Base-by-base conservation (phyloP, 352 stramenopile species). In the Pythium dissimile region DNA sequence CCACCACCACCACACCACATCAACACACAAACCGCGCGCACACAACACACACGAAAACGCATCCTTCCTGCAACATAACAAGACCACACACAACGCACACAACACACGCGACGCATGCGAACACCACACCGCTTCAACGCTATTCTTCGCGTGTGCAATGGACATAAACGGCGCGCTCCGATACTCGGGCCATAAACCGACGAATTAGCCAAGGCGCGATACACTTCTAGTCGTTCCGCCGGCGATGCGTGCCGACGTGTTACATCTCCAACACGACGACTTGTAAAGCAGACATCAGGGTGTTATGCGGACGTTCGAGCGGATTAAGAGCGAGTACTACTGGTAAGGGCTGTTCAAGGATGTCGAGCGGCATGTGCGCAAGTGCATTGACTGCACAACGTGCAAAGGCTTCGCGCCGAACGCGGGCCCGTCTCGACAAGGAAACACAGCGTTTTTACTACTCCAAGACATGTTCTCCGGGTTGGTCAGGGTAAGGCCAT, bases 401-500 rank as follows among this genome's bases (percentile, higher is more conserved):
- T 28, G 31, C 3, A 65, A 60, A 47, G 58, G 48, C 5, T 64
- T 64, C 20, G 56, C 48, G 20, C 15, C 47, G 13, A 37, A 31
- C 2, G 16, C 54, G n/a, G 43, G 43, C 9, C 24, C 21, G 11
- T 50, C 54, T 5, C 27, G 35, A 1, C 54, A 50, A 35, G 54
- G 45, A 23, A 62, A 55, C 27, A 62, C 54, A 1, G 35, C 44
- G 3, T n/a, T 73, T 3, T 26, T 73, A 5, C 39, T 70, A 1
- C 68, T 72, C 6, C 55, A 70, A 34, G 47, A 68, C n/a, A 47
- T 49, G 42, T 64, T 71, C 41, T 55, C 43, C 0, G 64, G 56
- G 0, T 73, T 41, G n/a, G 53, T 67, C 0, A 72, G 59, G 54
- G 35, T 20, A 60, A 72, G 13, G 28, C 66, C 0, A 67, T 74